Evolutionary conservation across 805 yeast species (phyloP), one percentile per base, ranked within the genome.

Genomic region (Debaryomyces hansenii): DNA sequence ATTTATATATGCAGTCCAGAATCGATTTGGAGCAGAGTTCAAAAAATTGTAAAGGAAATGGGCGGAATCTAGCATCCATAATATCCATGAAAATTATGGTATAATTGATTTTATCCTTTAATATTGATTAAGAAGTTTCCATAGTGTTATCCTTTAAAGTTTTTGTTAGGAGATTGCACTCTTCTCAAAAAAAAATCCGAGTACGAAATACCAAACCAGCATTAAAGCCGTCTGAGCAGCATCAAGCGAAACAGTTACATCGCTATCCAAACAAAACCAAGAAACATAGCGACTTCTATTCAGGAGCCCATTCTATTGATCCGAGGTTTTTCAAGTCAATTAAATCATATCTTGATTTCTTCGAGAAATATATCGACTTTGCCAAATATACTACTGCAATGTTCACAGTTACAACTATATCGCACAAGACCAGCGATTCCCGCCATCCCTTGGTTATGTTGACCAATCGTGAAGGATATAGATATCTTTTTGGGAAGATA

Each of bases 401-500:
- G 79, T 83, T 77, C 55, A 70, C 77, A 15, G 53, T 84, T 29
- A 69, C 75, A 2, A 75, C 83, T 4, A 61, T 83, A 1, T 66
- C 82, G 15, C 90, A 82, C 58, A 68, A 70, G 28, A 71, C 79
- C 8, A 63, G 74, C 21, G 92, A 86, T 52, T 69, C 83, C 0
- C 56, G 62, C 20, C 80, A 78, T 51, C 88, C 91, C 0, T 64
- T 82, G 27, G 59, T 85, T 11, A 64, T 81, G 56, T 63, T 86
- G 38, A 65, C 75, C 14, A 73, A 77, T 40, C 57, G 69, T 31
- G 74, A 72, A 14, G 87, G 89, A 4, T 64, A 66, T 43, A 62
- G 78, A 47, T 87, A 82, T 54, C 64, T 90, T 39, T 77, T 92
- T 58, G 99, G 98, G 2, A 82, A 83, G 45, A 64, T 88, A 3